Evolutionary conservation across 169 alveolate genomes (phyloP).

Genomic region (Plasmodium cynomolgi): DNA sequence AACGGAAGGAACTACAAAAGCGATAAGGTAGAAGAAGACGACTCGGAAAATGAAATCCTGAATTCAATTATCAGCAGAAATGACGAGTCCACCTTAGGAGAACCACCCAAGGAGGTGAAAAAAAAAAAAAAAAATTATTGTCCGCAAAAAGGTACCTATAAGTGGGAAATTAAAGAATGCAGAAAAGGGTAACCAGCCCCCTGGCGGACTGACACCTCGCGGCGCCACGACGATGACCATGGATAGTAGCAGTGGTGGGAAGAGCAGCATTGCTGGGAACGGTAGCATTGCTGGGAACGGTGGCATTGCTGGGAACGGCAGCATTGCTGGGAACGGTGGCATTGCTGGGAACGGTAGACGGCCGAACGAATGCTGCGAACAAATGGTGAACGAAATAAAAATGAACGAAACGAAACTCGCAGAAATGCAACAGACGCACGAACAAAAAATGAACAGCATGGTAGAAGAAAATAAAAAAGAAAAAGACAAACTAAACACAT

Average conservation of each 20-base stretch:
- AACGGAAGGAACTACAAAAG: background rate
- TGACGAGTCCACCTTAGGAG: background rate
- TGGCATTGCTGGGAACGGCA: background rate
- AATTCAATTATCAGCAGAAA: constrained; percentile 20
- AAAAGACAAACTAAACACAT: background rate
- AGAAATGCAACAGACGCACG: background rate
- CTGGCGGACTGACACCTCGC: background rate
- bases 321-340: background rate
- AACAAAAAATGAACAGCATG: background rate
- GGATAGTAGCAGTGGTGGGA: background rate
- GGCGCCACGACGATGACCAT: background rate
- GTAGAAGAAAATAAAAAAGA: constrained; percentile 9
- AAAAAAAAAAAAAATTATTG: constrained; percentile 26
- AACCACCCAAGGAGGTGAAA: background rate
- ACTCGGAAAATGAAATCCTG: constrained; percentile 40
- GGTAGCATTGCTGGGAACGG: no score
- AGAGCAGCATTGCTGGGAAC: no score
- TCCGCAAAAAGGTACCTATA: constrained; percentile 2
- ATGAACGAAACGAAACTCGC: background rate
- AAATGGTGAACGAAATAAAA: background rate
- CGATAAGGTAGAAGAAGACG: background rate
- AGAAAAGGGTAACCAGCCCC: background rate
- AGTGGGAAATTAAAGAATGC: background rate
- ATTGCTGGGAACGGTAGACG: background rate
- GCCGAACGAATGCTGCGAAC: background rate